Conservation (phyloP, 177 flowering plant genomes). For the Vitis hybrid region DNA sequence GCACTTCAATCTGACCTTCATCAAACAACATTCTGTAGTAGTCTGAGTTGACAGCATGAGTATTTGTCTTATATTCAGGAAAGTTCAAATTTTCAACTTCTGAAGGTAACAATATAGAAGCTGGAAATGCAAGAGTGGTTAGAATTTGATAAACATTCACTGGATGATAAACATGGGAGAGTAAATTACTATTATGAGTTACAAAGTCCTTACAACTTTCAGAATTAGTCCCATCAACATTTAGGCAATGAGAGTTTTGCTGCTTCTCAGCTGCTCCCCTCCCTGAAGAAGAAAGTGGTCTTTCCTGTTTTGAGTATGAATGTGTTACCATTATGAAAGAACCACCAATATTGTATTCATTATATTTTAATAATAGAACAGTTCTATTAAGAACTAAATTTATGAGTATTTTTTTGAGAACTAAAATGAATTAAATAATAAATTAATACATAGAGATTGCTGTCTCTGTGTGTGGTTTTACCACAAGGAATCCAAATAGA, state of each 20-base stretch:
- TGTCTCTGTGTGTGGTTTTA: background rate
- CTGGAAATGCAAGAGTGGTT: conserved; percentile 32
- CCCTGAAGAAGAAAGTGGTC: conserved; percentile 13
- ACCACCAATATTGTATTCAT: background rate
- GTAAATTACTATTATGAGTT: conserved; percentile 16
- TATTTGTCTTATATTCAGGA: conserved; percentile 26
- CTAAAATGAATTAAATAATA: too few species aligned
- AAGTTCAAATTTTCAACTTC: conserved; percentile 29
- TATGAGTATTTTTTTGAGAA: too few species aligned
- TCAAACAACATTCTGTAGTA: conserved; percentile 37
- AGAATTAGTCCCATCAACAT: conserved; percentile 19
- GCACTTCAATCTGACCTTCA: conserved; percentile 34
- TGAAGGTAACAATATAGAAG: conserved; percentile 28
- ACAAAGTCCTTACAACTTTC: conserved; percentile 26
- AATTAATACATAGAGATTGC: too few species aligned
- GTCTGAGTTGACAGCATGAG: conserved; percentile 30
- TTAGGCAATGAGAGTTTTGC: conserved; percentile 19
- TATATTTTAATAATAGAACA: background rate
- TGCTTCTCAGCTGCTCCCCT: conserved; percentile 24
- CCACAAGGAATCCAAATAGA: background rate
- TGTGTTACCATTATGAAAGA: background rate
- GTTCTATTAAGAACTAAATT: background rate
- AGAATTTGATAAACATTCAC: conserved; percentile 22
- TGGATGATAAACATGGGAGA: conserved; percentile 21
- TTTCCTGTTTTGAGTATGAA: conserved; percentile 33